Base-by-base conservation (phyloP, 2,329 filamentous ascomycete species). In the Gremmenia infestans region DNA sequence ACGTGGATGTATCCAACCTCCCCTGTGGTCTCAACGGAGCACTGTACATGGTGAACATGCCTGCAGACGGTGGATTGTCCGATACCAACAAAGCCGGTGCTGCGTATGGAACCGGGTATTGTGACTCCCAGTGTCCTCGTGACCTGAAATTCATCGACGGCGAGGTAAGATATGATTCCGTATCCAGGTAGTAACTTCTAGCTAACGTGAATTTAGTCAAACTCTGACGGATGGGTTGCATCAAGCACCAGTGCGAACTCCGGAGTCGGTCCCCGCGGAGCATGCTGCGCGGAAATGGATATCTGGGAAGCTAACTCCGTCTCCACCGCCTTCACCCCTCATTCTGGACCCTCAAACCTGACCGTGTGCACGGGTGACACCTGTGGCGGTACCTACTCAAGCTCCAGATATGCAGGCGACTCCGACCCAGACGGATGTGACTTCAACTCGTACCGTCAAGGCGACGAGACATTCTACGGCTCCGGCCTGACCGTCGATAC, bases 11-110 rank as follows among this genome's bases (percentile, higher is more conserved):
- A 46, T 87, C 85, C 42, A 78, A 80, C 25, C 17, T 53, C 19
- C 80, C 81, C 57, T 90, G 87, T 66, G 87, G 87, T 58, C 73
- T 89, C 57, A 89, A 90, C 71, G 86, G 86, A 53, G 86, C 86
- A 47, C 73, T 89, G 48, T 89, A 89, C 73, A 77, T 87, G 43
- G 75, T 81, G 15, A 73, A 79, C 65, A 87, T 88, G 83, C 76
- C 81, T 11, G 72, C 75, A 6, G 81, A 85, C 63, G 87, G 86
- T 62, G 85, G 83, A 35, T 60, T 76, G 56, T 66, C 73, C 57
- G 73, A 73, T 63, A 74, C 70, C 52, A 83, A 81, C 71, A 75
- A 76, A 53, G 82, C 78, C 25, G 83, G 84, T 56, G 81, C 83
- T 2, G 73, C 75, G 52, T 83, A 82, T 58, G 83, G 83, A 42